Percentiles rank a stretch among this genome's conserved stretches.
These are phyloP conservation scores for Hordeum vulgare DNA, from an alignment of 176 grass and related monocot species.

Conservation along the genomic window DNA sequence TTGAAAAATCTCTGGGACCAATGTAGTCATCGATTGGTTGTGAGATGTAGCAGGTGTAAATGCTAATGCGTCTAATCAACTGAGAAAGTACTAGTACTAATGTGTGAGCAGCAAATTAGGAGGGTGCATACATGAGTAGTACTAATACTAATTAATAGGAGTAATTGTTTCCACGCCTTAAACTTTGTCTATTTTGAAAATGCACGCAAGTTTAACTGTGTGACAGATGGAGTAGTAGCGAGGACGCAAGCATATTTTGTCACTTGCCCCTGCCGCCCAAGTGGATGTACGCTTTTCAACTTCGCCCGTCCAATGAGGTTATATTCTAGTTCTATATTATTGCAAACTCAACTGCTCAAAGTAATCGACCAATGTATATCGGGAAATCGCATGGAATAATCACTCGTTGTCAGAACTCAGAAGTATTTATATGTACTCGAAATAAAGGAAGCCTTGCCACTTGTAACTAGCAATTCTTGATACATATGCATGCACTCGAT, in stretches of 20 bases:
- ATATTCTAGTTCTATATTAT: not conserved
- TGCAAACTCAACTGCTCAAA: not conserved
- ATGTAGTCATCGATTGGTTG: no score
- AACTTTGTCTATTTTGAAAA: no score
- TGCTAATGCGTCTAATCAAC: no score
- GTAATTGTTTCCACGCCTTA: no score
- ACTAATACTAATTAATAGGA: no score
- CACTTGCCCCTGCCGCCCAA: not conserved
- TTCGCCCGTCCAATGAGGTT: not conserved
- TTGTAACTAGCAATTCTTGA: not conserved
- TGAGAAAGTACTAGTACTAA: no score
- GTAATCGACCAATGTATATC: not conserved
- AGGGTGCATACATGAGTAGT: no score
- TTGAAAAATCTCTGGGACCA: no score
- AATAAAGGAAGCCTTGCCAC: not conserved
- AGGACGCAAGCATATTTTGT: not conserved
- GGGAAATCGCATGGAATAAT: not conserved
- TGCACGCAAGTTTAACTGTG: no score
- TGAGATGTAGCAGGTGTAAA: no score
- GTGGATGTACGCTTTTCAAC: not conserved
- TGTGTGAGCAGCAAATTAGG: no score
- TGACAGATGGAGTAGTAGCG: no score
- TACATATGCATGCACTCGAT: not conserved
- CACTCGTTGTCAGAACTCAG: not conserved
- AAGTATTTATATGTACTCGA: not conserved